phyloP scores from a whole-genome alignment of 495 filamentous ascomycete genomes.

The Massariosphaeria phaeospora region DNA sequence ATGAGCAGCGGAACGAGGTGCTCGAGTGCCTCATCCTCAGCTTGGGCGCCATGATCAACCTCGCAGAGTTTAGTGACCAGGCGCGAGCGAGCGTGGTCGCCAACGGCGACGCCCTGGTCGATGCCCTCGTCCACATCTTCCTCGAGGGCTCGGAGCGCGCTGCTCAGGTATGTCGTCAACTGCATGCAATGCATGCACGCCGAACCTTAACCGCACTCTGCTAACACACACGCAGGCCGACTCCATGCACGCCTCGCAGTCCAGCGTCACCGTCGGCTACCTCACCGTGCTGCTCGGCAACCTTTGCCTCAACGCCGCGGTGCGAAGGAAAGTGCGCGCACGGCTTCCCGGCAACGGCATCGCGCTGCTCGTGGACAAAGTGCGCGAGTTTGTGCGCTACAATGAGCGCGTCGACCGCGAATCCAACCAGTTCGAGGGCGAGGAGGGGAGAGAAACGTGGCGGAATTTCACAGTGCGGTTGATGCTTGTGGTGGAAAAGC shows the following conservation, averaged over 20 bases:
- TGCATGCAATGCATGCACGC: no score
- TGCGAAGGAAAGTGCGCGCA: conserved; percentile 42
- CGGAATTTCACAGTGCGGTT: conserved; percentile 57
- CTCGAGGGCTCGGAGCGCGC: conserved; percentile 48
- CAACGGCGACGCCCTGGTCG: conserved; percentile 36
- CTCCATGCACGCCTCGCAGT: conserved; percentile 74
- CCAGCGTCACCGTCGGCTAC: conserved; percentile 88
- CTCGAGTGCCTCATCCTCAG: conserved; percentile 72
- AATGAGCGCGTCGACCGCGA: conserved; percentile 65
- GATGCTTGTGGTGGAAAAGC: conserved; percentile 48
- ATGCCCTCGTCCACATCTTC: conserved; percentile 49
- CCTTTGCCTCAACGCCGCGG: conserved; percentile 62
- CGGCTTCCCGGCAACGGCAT: conserved; percentile 58
- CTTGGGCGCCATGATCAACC: conserved; percentile 82
- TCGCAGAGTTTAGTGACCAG: conserved; percentile 67
- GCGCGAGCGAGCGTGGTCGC: conserved; percentile 46
- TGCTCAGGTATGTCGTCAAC: conserved; percentile 45
- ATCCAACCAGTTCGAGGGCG: conserved; percentile 39
- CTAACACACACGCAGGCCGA: conserved; percentile 58
- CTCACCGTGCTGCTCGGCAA: conserved; percentile 79
- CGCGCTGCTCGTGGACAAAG: conserved; percentile 61
- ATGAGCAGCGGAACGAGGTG: conserved; percentile 45
- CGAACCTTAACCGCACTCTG: no score
- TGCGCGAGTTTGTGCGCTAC: conserved; percentile 78
- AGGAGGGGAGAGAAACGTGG: conserved; percentile 46